Evolutionary conservation across 2,329 filamentous ascomycete genomes (phyloP).

Genomic region (Aotearoamyces nothofagi): DNA sequence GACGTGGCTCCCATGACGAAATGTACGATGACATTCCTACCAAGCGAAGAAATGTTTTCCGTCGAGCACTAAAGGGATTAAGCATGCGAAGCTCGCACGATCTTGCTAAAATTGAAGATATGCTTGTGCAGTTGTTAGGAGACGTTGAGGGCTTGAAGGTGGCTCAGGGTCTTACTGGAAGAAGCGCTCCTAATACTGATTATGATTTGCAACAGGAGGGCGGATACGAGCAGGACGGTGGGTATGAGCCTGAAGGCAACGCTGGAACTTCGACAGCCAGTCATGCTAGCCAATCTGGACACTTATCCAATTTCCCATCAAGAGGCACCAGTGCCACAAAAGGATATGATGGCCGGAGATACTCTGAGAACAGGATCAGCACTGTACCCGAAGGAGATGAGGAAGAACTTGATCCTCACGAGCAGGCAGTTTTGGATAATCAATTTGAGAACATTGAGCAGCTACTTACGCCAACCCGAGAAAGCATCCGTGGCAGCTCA

Average conservation of each 20-base stretch:
- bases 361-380: slow-evolving; percentile 71
- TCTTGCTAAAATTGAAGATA: slow-evolving; percentile 74
- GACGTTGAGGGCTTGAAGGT: slow-evolving; percentile 78
- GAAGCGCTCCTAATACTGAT: slow-evolving; percentile 43
- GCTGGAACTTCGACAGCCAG: slow-evolving; percentile 61
- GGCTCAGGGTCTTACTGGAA: slow-evolving; percentile 30
- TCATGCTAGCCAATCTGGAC: slow-evolving; percentile 60
- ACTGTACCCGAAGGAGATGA: slow-evolving; percentile 78
- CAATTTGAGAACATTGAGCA: slow-evolving; percentile 44
- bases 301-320: slow-evolving; percentile 45
- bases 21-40: slow-evolving; percentile 38
- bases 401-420: slow-evolving; percentile 35
- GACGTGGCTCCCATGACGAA: slow-evolving; percentile 34
- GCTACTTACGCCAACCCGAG: slow-evolving; percentile 44
- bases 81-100: slow-evolving; percentile 81
- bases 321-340: slow-evolving; percentile 27
- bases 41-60: slow-evolving; percentile 91
- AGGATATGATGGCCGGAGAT: slow-evolving; percentile 27
- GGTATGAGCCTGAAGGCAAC: slow-evolving; percentile 73
- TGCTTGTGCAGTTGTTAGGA: slow-evolving; percentile 80
- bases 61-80: slow-evolving; percentile 79
- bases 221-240: slow-evolving; percentile 53
- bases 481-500: slow-evolving; percentile 34
- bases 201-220: slow-evolving; percentile 47
- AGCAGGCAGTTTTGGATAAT: slow-evolving; percentile 32